Percentiles rank a stretch among this genome's conserved stretches.
Evolutionary conservation across 805 yeast species (phyloP).

Genomic region (Myxozyma kluyveri): DNA sequence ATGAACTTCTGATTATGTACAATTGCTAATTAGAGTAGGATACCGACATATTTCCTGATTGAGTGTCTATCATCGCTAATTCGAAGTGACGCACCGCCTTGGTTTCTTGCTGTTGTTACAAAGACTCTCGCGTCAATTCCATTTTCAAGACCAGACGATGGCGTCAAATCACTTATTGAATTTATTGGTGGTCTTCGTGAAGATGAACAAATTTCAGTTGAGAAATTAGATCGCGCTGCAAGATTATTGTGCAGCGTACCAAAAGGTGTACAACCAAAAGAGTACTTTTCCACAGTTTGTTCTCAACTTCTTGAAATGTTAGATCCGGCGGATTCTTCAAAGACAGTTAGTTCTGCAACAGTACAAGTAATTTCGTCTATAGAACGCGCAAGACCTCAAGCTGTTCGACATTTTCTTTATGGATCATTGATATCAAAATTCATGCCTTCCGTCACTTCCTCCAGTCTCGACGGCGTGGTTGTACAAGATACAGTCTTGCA

Average conservation of each 20-base stretch:
- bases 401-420: slow-evolving; percentile 61
- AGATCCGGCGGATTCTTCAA: slow-evolving; percentile 59
- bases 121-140: slow-evolving; percentile 54
- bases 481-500: slow-evolving; percentile 44
- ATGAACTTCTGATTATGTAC: slow-evolving; percentile 12
- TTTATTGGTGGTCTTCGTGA: slow-evolving; percentile 75
- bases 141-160: slow-evolving; percentile 56
- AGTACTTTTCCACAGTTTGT: slow-evolving; percentile 60
- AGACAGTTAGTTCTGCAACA: slow-evolving; percentile 45
- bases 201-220: slow-evolving; percentile 62
- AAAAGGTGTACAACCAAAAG: slow-evolving; percentile 42
- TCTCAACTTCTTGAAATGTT: slow-evolving; percentile 53
- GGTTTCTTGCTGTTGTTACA: slow-evolving; percentile 50
- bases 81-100: slow-evolving; percentile 47
- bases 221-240: slow-evolving; percentile 65
- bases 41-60: slow-evolving; percentile 65
- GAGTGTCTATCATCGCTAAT: slow-evolving; percentile 59
- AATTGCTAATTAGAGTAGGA: slow-evolving; percentile 8
- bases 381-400: slow-evolving; percentile 35
- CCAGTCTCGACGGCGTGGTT: slow-evolving; percentile 3
- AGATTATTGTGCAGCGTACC: slow-evolving; percentile 67
- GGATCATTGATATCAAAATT: slow-evolving; percentile 18
- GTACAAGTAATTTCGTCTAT: slow-evolving; percentile 54
- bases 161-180: slow-evolving; percentile 72
- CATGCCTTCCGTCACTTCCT: slow-evolving; percentile 1